A percentile compares a stretch with the other conserved stretches of the same genome.
Evolutionary conservation across 2,329 filamentous ascomycete species (phyloP).

Genomic region (Arthrobotrys pseudoclavata): DNA sequence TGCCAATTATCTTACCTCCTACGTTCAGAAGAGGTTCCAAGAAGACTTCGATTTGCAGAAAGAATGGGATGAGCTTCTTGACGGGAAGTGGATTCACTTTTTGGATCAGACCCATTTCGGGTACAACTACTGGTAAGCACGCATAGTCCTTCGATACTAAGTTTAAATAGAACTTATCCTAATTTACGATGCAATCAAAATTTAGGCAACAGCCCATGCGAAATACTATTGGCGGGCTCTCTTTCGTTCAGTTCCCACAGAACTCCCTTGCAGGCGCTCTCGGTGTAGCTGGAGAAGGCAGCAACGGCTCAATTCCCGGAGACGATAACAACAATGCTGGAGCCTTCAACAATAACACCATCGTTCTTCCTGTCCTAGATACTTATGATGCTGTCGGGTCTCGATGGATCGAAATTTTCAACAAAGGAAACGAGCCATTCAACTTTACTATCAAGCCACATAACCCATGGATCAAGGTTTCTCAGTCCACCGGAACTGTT

Average conservation of each 20-base stretch:
- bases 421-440: constrained; percentile 71
- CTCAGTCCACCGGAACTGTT: constrained; percentile 70
- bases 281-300: constrained; percentile 75
- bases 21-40: constrained; percentile 72
- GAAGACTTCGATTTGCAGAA: constrained; percentile 72
- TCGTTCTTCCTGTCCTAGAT: constrained; percentile 73
- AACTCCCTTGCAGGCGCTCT: constrained; percentile 74
- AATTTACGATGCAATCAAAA: constrained; percentile 68
- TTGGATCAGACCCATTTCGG: constrained; percentile 67
- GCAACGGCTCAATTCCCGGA: constrained; percentile 76
- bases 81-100: constrained; percentile 69
- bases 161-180: constrained; percentile 62
- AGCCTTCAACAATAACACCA: constrained; percentile 70
- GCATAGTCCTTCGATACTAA: constrained; percentile 66
- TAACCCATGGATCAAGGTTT: constrained; percentile 71
- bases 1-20: constrained; percentile 71
- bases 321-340: constrained; percentile 74
- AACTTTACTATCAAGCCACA: constrained; percentile 70
- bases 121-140: constrained; percentile 68
- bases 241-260: constrained; percentile 73
- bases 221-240: constrained; percentile 75
- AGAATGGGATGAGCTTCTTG: constrained; percentile 72
- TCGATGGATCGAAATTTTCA: constrained; percentile 76
- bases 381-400: constrained; percentile 71
- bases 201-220: constrained; percentile 81